These are phyloP conservation scores for Senecio squalidus DNA, from an alignment of 140 eudicot genomes.

Conservation along the genomic window DNA sequence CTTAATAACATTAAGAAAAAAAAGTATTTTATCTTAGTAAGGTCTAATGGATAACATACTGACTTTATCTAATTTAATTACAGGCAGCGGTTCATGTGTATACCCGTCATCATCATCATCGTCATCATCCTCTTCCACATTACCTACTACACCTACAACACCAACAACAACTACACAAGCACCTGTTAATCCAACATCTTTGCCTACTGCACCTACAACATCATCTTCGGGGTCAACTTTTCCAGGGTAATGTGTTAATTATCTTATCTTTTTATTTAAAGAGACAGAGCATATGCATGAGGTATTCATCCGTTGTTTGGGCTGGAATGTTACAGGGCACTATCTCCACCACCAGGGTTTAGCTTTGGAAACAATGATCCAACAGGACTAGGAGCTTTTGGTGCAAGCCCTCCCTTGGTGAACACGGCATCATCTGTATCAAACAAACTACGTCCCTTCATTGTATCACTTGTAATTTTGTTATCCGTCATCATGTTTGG, in stretches of 20 bases:
- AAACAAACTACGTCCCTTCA: constrained; percentile 22
- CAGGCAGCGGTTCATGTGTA: constrained; percentile 74
- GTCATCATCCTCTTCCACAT: constrained; percentile 15
- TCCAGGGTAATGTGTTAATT: constrained; percentile 35
- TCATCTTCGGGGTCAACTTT: constrained; percentile 34
- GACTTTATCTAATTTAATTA: constrained; percentile 10
- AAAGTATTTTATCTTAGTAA: no score
- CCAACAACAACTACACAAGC: constrained; percentile 19
- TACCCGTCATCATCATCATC: constrained; percentile 46
- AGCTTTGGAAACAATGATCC: constrained; percentile 50
- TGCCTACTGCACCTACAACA: constrained; percentile 33
- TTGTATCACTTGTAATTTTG: constrained; percentile 26
- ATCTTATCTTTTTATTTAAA: background rate
- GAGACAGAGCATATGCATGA: background rate
- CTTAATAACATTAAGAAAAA: no score
- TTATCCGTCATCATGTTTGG: background rate
- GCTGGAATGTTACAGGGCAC: constrained; percentile 28
- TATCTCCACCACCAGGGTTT: constrained; percentile 45
- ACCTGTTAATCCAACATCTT: constrained; percentile 31
- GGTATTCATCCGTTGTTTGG: background rate
- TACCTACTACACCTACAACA: constrained; percentile 13
- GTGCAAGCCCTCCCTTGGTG: constrained; percentile 49
- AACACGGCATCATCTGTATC: constrained; percentile 52
- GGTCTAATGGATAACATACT: no score
- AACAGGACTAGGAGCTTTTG: constrained; percentile 34